phyloP scores from a whole-genome alignment of 176 grass and related monocot species.

The Neostapfia colusana region DNA sequence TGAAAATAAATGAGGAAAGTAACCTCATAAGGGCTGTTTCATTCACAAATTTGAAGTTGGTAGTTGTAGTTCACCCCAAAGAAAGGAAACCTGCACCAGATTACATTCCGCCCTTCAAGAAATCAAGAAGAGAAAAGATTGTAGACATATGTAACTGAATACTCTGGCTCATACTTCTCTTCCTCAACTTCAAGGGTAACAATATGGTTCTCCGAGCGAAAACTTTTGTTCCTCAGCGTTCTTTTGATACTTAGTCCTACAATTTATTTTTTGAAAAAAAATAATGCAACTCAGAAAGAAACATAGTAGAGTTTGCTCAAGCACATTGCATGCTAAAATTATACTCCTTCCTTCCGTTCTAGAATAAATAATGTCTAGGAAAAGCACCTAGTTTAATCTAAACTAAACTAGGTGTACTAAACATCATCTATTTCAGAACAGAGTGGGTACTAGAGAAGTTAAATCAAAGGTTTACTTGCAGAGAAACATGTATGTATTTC shows the following conservation, averaged over 20 bases:
- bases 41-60: slow-evolving; percentile 50
- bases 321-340: neutral
- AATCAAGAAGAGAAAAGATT: neutral
- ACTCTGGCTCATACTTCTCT: slow-evolving; percentile 72
- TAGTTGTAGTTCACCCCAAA: too few species aligned
- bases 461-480: neutral
- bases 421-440: too few species aligned
- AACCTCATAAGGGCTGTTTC: slow-evolving; percentile 79
- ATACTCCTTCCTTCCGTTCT: too few species aligned
- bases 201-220: slow-evolving; percentile 93
- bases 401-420: too few species aligned
- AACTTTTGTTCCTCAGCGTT: slow-evolving; percentile 92
- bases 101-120: neutral
- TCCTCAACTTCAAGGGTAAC: slow-evolving; percentile 95
- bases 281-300: neutral
- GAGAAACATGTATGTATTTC: too few species aligned
- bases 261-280: neutral
- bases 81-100: neutral
- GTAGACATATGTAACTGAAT: neutral
- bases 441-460: neutral
- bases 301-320: neutral
- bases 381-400: too few species aligned
- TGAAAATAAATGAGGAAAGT: slow-evolving; percentile 33
- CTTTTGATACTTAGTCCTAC: slow-evolving; percentile 98
- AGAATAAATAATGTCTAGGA: too few species aligned